Conservation (phyloP, 1,284 basidiomycete species). For the Anthracocystis walkeri region DNA sequence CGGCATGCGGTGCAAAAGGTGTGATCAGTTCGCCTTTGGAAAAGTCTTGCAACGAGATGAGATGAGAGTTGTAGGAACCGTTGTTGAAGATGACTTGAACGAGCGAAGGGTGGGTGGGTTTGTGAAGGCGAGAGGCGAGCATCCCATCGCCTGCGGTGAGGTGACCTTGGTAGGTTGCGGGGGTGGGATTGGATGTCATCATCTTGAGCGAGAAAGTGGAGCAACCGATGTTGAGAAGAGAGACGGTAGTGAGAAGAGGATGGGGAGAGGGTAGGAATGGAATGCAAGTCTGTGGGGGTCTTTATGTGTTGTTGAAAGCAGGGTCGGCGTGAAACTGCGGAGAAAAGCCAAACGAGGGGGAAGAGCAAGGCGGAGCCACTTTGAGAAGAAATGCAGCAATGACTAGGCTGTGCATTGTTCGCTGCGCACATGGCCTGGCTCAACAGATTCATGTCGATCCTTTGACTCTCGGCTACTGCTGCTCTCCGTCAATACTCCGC, state of each 20-base stretch:
- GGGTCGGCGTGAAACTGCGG: background rate
- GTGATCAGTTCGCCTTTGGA: constrained; percentile 49
- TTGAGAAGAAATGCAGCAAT: background rate
- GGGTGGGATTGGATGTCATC: constrained; percentile 25
- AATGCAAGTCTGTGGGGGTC: background rate
- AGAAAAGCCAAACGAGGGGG: background rate
- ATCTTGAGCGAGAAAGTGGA: constrained; percentile 14
- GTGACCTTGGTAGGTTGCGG: constrained; percentile 54
- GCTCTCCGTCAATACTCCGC: background rate
- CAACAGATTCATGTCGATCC: background rate
- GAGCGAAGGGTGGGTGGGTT: constrained; percentile 55
- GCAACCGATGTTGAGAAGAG: background rate
- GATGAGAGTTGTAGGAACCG: constrained; percentile 63
- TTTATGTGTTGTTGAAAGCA: constrained; percentile 6
- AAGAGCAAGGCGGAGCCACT: background rate
- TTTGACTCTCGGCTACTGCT: background rate
- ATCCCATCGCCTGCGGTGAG: constrained; percentile 55
- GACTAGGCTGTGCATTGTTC: background rate
- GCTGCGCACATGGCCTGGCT: constrained; percentile 3
- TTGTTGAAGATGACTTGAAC: constrained; percentile 62
- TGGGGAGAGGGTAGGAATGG: background rate
- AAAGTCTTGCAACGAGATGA: constrained; percentile 51
- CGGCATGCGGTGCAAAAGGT: constrained; percentile 47
- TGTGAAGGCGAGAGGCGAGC: constrained; percentile 45
- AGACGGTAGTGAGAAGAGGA: background rate